Evolutionary conservation across 257 asterid species (phyloP), one percentile per base, ranked within the genome.

Genomic region (Haberlea rhodopensis): DNA sequence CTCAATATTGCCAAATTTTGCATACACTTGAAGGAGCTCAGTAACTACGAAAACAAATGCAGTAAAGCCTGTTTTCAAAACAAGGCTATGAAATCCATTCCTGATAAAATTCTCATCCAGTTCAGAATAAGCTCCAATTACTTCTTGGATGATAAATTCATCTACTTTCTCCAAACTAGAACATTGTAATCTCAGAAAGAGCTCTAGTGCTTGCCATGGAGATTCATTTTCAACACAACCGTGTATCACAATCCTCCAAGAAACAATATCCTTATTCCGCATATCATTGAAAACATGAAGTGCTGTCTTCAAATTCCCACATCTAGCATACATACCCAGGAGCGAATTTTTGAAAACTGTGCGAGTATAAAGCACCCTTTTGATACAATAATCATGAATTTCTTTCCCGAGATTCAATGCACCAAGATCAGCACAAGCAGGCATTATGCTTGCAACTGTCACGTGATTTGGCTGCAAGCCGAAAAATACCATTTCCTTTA

Each of bases 221-320:
- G 73, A 62, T 8, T 71, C 74, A 58, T 79, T 85, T 70, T 66
- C 84, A 43, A 79, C 59, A 22, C 85, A 90, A 45, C 90, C 82
- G 10, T 45, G 77, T 58, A 84, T 51, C 53, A 90, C 69, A 59
- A 75, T 84, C 84, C 90, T 90, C 95, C 92, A 90, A 13, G 97
- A 90, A 71, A 90, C 72, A 62, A 79, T 71, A 81, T 90, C 97
- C 73, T 79, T 84, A 24, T 71, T 58, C 68, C 53, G 81, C 78
- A 80, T 85, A 64, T 73, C 60, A 13, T 57, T 49, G 53, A 84
- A 90, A 73, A 90, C 72, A 58, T 21, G 52, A 51, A 80, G 21
- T 2, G 96, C 85, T 22, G 77, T 66, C 46, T 74, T 75, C 27
- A 82, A 76, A 67, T 63, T 65, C 75, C 81, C 73, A 74, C 89